Evolutionary conservation across 345 rosid genomes (phyloP), one percentile per base, ranked within the genome.

Genomic region (Corchorus capsularis): DNA sequence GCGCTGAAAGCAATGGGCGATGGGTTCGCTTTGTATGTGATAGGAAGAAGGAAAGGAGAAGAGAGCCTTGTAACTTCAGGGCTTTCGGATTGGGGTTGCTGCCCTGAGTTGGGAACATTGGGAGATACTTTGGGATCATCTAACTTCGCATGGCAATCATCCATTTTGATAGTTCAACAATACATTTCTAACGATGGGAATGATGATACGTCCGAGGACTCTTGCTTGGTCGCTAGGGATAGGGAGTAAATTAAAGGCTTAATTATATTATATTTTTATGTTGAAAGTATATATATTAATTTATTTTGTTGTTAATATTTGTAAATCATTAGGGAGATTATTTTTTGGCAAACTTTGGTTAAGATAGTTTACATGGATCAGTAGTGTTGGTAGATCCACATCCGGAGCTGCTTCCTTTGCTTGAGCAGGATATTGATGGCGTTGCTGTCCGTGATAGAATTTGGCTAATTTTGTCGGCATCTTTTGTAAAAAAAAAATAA

Each of bases 161-260:
- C 93, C 0, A 88, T 91, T 60, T 87, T 91, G 22, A 93, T 91
- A 27, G 73, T 92, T 65, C 93, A 92, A 37, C 92, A 85, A 61
- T 85, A 89, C 61, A n/a, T 22, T 9, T 37, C 75, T 39, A 22
- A 9, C 1, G 56, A 47, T 50, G 70, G 9, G 15, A 14, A 6
- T 17, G 27, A 39, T 8, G 71, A 47, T 37, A 13, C 9, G 0
- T 13, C 56, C 4, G n/a, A 22, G 50, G 1, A 14, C 46, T 11
- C 17, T 50, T 13, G 50, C 37, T 46, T 49, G 39, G 7, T 45
- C 19, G n/a, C 9, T 67, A 46, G 20, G 19, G n/a, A 15, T 22
- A 45, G 19, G 56, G 39, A 7, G 12, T 8, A 47, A 22, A 19
- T 4, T 6, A 39, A 39, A 39, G 27, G 27, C 27, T 27, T 17